phyloP scores from a whole-genome alignment of 805 yeast species.

The Metschnikowia arizonensis region DNA sequence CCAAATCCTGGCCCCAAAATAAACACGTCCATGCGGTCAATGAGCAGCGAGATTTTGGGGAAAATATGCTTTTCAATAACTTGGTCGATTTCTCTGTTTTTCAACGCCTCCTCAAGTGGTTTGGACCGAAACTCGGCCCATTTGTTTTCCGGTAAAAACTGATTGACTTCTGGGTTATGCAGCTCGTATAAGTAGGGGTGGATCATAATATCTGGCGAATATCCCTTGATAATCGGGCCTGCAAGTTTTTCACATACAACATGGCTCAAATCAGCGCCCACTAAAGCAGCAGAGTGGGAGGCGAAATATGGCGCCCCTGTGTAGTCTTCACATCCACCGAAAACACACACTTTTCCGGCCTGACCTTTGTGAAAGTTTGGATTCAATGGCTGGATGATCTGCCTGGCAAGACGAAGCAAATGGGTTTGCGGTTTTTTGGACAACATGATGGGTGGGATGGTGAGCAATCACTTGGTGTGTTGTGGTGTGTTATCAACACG shows the following conservation, averaged over 20 bases:
- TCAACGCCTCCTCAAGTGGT: slow-evolving; percentile 23
- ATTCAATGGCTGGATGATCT: slow-evolving; percentile 70
- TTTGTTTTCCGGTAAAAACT: slow-evolving; percentile 20
- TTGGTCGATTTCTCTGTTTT: slow-evolving; percentile 22
- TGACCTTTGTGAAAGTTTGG: slow-evolving; percentile 85
- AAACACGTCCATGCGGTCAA: slow-evolving; percentile 69
- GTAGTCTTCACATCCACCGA: slow-evolving; percentile 94
- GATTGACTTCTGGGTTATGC: slow-evolving; percentile 25
- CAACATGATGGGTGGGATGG: slow-evolving; percentile 10
- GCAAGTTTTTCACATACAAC: slow-evolving; percentile 81
- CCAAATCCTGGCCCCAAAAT: slow-evolving; percentile 96
- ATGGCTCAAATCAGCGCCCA: slow-evolving; percentile 88
- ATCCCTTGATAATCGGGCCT: slow-evolving; percentile 74
- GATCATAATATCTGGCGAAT: slow-evolving; percentile 93
- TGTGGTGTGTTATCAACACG: slow-evolving; percentile 1
- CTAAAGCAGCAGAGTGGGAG: slow-evolving; percentile 74
- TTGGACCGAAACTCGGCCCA: slow-evolving; percentile 14
- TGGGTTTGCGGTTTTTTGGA: slow-evolving; percentile 35
- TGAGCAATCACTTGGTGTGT: neutral
- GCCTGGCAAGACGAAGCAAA: slow-evolving; percentile 46
- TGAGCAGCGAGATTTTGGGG: slow-evolving; percentile 51
- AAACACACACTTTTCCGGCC: slow-evolving; percentile 76
- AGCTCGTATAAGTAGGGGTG: slow-evolving; percentile 78
- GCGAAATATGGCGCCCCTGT: slow-evolving; percentile 96
- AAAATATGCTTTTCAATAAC: slow-evolving; percentile 45